phyloP scores from a whole-genome alignment of 805 yeast genomes.

The Myxozyma sirexii region DNA sequence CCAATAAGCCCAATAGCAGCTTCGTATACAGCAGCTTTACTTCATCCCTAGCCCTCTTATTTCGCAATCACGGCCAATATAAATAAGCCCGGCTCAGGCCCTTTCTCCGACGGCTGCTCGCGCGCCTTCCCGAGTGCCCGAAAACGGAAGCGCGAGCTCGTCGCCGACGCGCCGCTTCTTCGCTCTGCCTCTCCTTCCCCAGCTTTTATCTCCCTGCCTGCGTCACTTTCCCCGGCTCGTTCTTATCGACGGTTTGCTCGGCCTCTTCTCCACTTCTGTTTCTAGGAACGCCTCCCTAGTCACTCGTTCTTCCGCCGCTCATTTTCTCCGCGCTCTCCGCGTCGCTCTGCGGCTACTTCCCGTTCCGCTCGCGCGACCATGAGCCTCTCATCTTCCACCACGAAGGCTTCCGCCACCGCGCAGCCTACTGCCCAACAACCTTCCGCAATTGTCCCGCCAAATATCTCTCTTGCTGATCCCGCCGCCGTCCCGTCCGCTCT shows the following conservation, averaged over 20 bases:
- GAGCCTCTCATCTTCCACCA: slow-evolving; percentile 13
- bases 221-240: neutral
- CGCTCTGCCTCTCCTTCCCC: neutral
- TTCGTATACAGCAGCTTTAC: no score
- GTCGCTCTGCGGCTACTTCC: neutral
- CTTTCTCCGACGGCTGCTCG: no score
- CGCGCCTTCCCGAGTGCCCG: no score
- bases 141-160: no score
- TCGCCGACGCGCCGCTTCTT: neutral
- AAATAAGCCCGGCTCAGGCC: no score
- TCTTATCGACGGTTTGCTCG: neutral
- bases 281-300: neutral
- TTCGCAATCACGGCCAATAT: no score
- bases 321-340: neutral
- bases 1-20: no score
- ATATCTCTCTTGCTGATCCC: no score
- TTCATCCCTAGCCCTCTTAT: no score
- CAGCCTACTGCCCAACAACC: neutral
- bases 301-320: neutral
- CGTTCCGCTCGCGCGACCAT: neutral
- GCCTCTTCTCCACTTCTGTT: neutral
- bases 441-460: neutral
- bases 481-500: neutral
- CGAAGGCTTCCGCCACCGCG: slow-evolving; percentile 1
- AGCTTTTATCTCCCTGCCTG: neutral